These are phyloP conservation scores for Micractinium sp. DNA, from an alignment of 139 green algal genomes.

Conservation along the genomic window DNA sequence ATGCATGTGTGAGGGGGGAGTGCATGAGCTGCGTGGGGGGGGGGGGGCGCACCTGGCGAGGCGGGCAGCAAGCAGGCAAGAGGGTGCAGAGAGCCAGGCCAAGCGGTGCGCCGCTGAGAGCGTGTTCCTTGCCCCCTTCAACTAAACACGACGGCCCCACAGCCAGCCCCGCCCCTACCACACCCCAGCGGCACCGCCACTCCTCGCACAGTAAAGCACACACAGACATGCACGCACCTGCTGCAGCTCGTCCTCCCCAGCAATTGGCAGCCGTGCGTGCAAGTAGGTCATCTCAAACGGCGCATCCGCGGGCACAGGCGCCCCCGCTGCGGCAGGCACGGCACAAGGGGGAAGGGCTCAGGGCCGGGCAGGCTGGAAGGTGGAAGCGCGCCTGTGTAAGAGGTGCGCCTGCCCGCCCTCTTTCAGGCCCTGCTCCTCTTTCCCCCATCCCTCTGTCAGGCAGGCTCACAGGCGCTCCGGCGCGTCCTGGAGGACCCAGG, in stretches of 20 bases:
- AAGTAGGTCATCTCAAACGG: slow-evolving; percentile 32
- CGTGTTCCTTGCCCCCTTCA: neutral
- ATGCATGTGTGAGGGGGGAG: neutral
- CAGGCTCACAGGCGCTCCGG: too few species aligned
- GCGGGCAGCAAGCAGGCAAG: too few species aligned
- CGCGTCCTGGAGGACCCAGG: too few species aligned
- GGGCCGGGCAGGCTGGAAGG: neutral
- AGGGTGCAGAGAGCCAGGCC: neutral
- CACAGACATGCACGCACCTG: neutral
- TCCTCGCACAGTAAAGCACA: neutral
- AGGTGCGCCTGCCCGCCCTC: too few species aligned
- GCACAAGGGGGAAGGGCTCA: neutral
- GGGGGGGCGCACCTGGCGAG: too few species aligned
- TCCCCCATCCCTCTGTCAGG: too few species aligned
- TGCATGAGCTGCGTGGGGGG: too few species aligned
- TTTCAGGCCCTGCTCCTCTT: too few species aligned
- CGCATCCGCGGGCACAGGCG: slow-evolving; percentile 17
- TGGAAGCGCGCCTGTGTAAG: neutral
- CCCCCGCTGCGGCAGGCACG: neutral
- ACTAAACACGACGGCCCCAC: neutral
- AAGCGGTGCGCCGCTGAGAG: neutral
- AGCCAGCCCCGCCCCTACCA: neutral
- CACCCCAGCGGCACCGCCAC: neutral
- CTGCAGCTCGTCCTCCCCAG: slow-evolving; percentile 27
- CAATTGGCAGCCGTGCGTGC: slow-evolving; percentile 12